Conservation (phyloP, 129 eudicot genomes). For the Saposhnikovia divaricata region DNA sequence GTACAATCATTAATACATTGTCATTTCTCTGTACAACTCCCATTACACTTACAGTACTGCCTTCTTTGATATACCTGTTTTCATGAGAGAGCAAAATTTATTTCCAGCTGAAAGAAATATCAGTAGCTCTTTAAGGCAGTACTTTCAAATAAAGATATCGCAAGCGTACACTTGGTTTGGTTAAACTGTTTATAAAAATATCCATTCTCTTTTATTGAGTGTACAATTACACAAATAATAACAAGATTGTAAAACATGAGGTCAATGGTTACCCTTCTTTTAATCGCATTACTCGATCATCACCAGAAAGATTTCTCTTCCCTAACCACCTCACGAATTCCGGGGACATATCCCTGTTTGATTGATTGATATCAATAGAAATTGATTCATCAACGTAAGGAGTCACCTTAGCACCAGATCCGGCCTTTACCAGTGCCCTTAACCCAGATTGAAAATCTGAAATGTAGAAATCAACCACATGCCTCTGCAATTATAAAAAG, state of each 20-base stretch:
- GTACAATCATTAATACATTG: conserved; percentile 3
- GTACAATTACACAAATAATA: not conserved
- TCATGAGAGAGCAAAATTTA: not conserved
- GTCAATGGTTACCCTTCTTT: conserved; percentile 48
- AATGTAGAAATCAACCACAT: conserved; percentile 57
- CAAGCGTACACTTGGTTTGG: not conserved
- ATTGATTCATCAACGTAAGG: conserved; percentile 61
- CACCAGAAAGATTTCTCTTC: conserved; percentile 54
- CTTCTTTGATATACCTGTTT: conserved; percentile 12
- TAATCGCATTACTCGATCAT: conserved; percentile 63
- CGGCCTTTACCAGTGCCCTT: conserved; percentile 59
- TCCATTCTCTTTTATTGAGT: not conserved
- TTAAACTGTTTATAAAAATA: not conserved
- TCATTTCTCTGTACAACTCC: conserved; percentile 13
- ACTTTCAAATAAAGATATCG: not conserved
- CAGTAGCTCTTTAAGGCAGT: not conserved
- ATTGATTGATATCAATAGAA: conserved; percentile 43
- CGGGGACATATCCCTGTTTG: conserved; percentile 50
- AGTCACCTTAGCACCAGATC: conserved; percentile 57
- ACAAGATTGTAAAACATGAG: not conserved
- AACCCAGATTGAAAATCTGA: conserved; percentile 66
- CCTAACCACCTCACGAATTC: conserved; percentile 52
- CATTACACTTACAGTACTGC: conserved; percentile 11
- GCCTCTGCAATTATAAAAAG: conserved; percentile 35
- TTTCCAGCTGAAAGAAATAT: not conserved